phyloP scores from a whole-genome alignment of 129 eudicot species.

The Pittosporum tobira region DNA sequence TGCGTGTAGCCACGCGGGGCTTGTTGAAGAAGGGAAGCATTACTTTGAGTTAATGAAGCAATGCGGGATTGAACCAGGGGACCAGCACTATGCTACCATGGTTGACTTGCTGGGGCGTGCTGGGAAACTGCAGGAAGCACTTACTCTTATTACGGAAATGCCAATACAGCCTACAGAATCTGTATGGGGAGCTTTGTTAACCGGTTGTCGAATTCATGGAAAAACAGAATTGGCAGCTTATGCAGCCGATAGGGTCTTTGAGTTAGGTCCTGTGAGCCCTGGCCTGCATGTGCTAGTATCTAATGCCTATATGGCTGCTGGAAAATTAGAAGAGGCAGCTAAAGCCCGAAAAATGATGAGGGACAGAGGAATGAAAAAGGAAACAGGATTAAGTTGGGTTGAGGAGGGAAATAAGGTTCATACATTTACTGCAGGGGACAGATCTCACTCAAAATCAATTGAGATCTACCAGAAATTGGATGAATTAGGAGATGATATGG shows the following conservation, averaged over 20 bases:
- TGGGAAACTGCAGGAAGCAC: slow-evolving; percentile 69
- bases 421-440: slow-evolving; percentile 72
- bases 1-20: slow-evolving; percentile 88
- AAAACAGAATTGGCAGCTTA: slow-evolving; percentile 70
- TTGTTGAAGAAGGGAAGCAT: slow-evolving; percentile 60
- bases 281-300: slow-evolving; percentile 61
- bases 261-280: slow-evolving; percentile 53
- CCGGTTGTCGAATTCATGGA: slow-evolving; percentile 73
- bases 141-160: slow-evolving; percentile 47
- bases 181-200: slow-evolving; percentile 85
- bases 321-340: slow-evolving; percentile 79
- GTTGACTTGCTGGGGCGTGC: slow-evolving; percentile 84
- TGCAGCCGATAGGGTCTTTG: slow-evolving; percentile 76
- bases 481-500: slow-evolving; percentile 63
- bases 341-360: slow-evolving; percentile 65
- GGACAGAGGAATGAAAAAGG: slow-evolving; percentile 81
- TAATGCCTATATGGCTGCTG: slow-evolving; percentile 77
- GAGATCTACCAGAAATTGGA: slow-evolving; percentile 62
- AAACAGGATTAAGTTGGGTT: slow-evolving; percentile 94
- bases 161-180: slow-evolving; percentile 72
- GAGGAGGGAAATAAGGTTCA: slow-evolving; percentile 81
- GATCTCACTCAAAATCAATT: slow-evolving; percentile 30
- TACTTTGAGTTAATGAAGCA: slow-evolving; percentile 61
- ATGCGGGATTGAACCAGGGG: slow-evolving; percentile 55
- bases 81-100: slow-evolving; percentile 76